A percentile compares a stretch with the other conserved stretches of the same genome.
Evolutionary conservation across 225 moss, liverwort and hornwort genomes (phyloP).

Genomic region (Lunularia cruciata): DNA sequence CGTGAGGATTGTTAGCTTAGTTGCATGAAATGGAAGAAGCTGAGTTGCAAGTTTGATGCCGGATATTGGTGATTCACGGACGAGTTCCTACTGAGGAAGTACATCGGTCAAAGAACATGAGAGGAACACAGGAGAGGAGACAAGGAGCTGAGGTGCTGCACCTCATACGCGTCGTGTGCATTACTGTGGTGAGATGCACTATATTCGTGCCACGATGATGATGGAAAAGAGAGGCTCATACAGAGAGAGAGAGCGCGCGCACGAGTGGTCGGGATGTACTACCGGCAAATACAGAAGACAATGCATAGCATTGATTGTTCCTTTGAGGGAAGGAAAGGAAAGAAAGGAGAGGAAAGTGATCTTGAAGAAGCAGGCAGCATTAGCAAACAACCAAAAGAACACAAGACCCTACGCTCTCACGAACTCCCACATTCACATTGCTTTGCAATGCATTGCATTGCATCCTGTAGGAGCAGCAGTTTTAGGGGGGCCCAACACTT

Average conservation of each 20-base stretch:
- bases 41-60: too few relatives aligned
- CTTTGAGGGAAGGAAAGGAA: too few relatives aligned
- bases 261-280: not conserved
- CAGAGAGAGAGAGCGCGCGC: too few relatives aligned
- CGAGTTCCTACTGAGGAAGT: not conserved
- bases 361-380: too few relatives aligned
- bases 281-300: not conserved
- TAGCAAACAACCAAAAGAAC: not conserved
- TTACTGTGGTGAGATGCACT: not conserved
- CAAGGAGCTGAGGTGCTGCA: not conserved
- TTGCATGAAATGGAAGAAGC: not conserved
- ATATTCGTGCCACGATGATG: conserved; percentile 15
- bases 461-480: not conserved
- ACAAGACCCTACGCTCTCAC: conserved; percentile 4
- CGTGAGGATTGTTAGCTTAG: not conserved
- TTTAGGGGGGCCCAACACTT: not conserved
- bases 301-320: not conserved
- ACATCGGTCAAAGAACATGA: not conserved
- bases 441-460: not conserved
- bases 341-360: not conserved
- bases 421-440: not conserved
- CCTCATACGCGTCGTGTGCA: not conserved
- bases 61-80: too few relatives aligned
- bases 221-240: not conserved
- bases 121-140: not conserved